Base-by-base conservation (phyloP, 495 filamentous ascomycete genomes). In the Mycothermus thermophilus region DNA sequence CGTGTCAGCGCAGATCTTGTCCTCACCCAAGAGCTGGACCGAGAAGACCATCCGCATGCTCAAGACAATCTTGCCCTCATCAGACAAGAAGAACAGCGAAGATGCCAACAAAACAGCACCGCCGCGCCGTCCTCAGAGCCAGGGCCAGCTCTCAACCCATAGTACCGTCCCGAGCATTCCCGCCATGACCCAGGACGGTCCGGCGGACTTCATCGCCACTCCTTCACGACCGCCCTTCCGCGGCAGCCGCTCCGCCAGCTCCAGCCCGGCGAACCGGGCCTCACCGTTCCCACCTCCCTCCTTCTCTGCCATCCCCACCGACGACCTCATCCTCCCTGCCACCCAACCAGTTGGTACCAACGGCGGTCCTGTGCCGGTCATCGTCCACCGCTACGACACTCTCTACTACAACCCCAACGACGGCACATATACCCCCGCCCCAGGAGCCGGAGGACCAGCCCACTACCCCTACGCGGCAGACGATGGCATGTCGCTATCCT, bases 251-350 rank as follows among this genome's bases (percentile, higher is more conserved):
- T 44, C 54, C 1, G 46, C 48, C 22, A 42, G 43, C 34, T 52
- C 54, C 1, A 55, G 51, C 34, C 54, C 54, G 1, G 46, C 40
- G 0, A 35, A 35, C 9, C 15, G 15, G 8, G 26, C 41, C 0
- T 48, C 48, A 1, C 54, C 54, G 1, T 55, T 54, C 28, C 41
- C 41, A 0, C 60, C 59, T n/a, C 54, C 48, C 6, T 26, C 39
- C 17, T 28, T 53, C 40, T 14, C 50, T 41, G 39, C 47, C 17
- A 33, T 30, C 6, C 38, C 41, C 4, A 37, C 30, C 0, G 41
- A 28, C 4, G 37, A 32, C 3, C 42, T 42, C 8, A 48, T 48
- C 16, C 32, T 53, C 1, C 22, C 22, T 25, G 22, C 11, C 22
- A 11, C 6, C 22, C 22, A 25, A 25, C 6, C 22, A 25, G 22